Evolutionary conservation across 2,329 filamentous ascomycete species (phyloP).

Genomic region (Salinomyces thailandicus): DNA sequence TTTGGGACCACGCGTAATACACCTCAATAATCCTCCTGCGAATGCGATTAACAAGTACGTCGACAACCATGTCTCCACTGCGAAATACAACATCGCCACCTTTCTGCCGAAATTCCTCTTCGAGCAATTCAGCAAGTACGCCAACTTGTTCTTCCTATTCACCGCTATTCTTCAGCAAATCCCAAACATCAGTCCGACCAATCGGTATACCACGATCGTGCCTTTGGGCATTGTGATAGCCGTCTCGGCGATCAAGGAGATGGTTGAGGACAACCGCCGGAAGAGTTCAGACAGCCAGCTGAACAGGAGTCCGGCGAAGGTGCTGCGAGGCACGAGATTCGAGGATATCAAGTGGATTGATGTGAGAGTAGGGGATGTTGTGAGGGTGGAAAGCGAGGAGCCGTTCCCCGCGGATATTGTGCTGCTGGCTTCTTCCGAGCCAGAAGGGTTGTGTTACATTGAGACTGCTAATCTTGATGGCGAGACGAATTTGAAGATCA

Average conservation of each 20-base stretch:
- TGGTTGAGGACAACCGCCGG: constrained; percentile 85
- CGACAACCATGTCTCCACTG: constrained; percentile 93
- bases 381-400: constrained; percentile 88
- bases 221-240: constrained; percentile 81
- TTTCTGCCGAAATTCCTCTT: constrained; percentile 95
- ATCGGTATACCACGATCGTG: constrained; percentile 89
- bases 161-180: constrained; percentile 92
- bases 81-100: constrained; percentile 89
- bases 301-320: constrained; percentile 76
- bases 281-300: constrained; percentile 76
- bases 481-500: constrained; percentile 97
- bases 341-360: constrained; percentile 88
- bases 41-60: constrained; percentile 84
- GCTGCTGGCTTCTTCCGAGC: constrained; percentile 86
- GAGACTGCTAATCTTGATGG: constrained; percentile 96
- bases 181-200: constrained; percentile 86
- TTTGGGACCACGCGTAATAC: constrained; percentile 81
- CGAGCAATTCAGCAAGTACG: constrained; percentile 98
- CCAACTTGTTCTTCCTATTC: constrained; percentile 98
- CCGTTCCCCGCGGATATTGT: constrained; percentile 92
- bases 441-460: constrained; percentile 95
- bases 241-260: constrained; percentile 91
- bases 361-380: constrained; percentile 81
- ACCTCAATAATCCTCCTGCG: constrained; percentile 90
- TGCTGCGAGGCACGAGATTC: constrained; percentile 75